These are phyloP conservation scores for Alternaria sp. DNA, from an alignment of 2,329 filamentous ascomycete species.

Conservation along the genomic window DNA sequence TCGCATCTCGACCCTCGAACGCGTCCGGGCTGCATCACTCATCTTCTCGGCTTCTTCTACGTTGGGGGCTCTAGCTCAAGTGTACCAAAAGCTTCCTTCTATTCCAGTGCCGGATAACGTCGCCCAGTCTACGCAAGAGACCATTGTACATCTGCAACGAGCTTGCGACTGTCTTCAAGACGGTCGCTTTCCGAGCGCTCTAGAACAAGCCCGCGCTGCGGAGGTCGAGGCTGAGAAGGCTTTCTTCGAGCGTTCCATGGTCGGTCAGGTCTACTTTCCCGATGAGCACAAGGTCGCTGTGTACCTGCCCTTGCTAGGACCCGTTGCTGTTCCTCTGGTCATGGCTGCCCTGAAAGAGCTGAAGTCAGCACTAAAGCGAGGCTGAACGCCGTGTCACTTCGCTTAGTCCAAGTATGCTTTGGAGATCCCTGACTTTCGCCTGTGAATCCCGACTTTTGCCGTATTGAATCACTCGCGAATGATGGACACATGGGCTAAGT, in stretches of 20 bases:
- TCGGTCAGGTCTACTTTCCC: conserved; percentile 96
- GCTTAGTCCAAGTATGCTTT: not conserved
- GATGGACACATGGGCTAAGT: not conserved
- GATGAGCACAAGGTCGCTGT: conserved; percentile 98
- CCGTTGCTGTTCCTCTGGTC: conserved; percentile 86
- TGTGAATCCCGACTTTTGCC: not conserved
- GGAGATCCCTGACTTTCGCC: not conserved
- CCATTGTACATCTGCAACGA: conserved; percentile 77
- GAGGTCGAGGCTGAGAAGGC: conserved; percentile 90
- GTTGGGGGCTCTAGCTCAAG: conserved; percentile 86
- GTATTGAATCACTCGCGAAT: not conserved
- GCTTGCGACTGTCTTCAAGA: conserved; percentile 75
- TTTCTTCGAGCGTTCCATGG: conserved; percentile 99
- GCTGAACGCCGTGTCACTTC: conserved; percentile 18
- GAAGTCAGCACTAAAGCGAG: conserved; percentile 30
- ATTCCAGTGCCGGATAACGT: conserved; percentile 92
- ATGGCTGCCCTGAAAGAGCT: conserved; percentile 82
- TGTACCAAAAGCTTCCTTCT: conserved; percentile 80
- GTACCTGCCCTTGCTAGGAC: conserved; percentile 89
- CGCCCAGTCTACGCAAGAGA: conserved; percentile 81
- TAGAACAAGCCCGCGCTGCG: conserved; percentile 83
- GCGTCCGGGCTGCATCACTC: conserved; percentile 85
- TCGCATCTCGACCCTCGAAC: conserved; percentile 81
- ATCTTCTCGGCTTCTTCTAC: conserved; percentile 91
- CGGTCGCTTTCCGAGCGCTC: conserved; percentile 69